Base-by-base conservation (phyloP, 2,329 filamentous ascomycete genomes). In the Hypoxylon sp. region DNA sequence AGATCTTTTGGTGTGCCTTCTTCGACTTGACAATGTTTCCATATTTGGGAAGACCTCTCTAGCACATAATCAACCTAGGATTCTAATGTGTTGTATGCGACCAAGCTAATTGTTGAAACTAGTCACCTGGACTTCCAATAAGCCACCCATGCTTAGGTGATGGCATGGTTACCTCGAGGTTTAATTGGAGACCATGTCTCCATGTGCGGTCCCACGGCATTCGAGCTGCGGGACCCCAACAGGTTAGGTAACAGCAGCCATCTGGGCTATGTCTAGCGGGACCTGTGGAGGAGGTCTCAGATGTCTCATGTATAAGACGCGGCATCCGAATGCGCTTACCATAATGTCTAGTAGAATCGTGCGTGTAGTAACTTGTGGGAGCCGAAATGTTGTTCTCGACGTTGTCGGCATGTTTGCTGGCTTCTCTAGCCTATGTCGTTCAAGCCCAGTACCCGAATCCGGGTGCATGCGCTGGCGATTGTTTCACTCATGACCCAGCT, bases 401-500 rank as follows among this genome's bases (percentile, higher is more conserved):
- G n/a, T 37, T 68, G 4, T 55, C 65, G 22, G 46, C 66, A 7
- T 22, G 60, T n/a, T 46, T 74, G 48, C 37, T 73, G 35, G 58
- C 69, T n/a, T 50, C 63, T 30, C 37, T 73, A 37, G 68, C 55
- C 30, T 35, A 67, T 20, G 25, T 65, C 1, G 71, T 71, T 33
- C 67, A 35, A 14, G 70, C 70, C 4, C 61, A 68, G 46, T 79
- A 79, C 42, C 73, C 78, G 2, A 71, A 78, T 17, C 81, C 81
- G 0, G 76, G 75, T 10, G 72, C 76, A 0, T 82, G 81, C 69
- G 75, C 72, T 6, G 81, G 81, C 3, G 70, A 76, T 5, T 83
- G 81, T 73, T 79, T 75, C 50, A 72, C 78, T 2, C 80, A 82
- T 46, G 81, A 82, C 44, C 81, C 80, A 2, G 72, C 77, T 1